These are phyloP conservation scores for Lentinus tigrinus DNA, from an alignment of 768 basidiomycete genomes.

Conservation along the genomic window DNA sequence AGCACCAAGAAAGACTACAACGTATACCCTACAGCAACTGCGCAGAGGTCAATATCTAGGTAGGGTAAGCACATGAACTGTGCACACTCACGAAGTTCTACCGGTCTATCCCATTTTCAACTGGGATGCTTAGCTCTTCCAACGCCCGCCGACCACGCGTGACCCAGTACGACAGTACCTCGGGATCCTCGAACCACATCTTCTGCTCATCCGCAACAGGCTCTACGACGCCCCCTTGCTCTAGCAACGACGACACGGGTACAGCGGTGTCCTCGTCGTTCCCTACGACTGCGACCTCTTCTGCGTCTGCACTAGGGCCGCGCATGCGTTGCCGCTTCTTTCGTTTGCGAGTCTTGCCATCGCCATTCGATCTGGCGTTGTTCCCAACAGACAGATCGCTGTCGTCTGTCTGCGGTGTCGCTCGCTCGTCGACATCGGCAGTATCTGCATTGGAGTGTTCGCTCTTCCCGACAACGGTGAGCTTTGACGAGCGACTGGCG, in stretches of 20 bases:
- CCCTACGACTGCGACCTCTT: background rate
- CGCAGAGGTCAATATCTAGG: background rate
- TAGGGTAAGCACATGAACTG: too few relatives aligned
- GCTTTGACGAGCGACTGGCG: background rate
- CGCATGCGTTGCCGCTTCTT: constrained; percentile 13
- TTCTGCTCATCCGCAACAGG: background rate
- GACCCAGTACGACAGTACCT: constrained; percentile 49
- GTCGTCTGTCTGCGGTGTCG: background rate
- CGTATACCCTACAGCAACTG: background rate
- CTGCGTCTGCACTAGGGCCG: background rate
- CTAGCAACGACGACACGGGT: background rate
- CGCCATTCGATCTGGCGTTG: background rate
- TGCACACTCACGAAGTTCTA: constrained; percentile 4
- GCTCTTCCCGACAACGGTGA: background rate
- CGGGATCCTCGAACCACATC: constrained; percentile 55
- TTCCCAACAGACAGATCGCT: constrained; percentile 5
- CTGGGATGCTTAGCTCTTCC: constrained; percentile 44
- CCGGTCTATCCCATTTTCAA: constrained; percentile 40
- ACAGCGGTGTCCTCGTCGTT: constrained; percentile 12
- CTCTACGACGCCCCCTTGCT: background rate
- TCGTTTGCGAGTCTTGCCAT: background rate
- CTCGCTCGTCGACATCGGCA: background rate
- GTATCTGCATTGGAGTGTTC: background rate
- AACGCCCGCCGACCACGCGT: constrained; percentile 49
- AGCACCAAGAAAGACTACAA: too few relatives aligned